A percentile compares a stretch with the other conserved stretches of the same genome.
phyloP scores from a whole-genome alignment of 2,329 filamentous ascomycete species.

The Coccinonectria pachysandricola region DNA sequence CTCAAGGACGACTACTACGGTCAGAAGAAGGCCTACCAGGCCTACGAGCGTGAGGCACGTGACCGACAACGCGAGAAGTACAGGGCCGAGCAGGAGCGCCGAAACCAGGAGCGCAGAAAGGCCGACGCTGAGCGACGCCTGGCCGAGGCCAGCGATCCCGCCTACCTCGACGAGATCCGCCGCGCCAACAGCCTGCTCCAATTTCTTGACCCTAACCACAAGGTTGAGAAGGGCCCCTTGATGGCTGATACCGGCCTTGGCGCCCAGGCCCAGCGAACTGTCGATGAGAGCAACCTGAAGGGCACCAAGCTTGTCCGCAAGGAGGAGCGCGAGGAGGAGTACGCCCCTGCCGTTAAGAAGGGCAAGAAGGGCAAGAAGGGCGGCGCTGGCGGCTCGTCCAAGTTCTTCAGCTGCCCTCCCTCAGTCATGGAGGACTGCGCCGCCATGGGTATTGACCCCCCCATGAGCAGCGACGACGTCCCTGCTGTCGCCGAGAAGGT shows the following conservation, averaged over 20 bases:
- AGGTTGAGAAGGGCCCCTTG: conserved; percentile 55
- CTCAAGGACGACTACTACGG: conserved; percentile 84
- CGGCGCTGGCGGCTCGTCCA: conserved; percentile 37
- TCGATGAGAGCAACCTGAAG: conserved; percentile 77
- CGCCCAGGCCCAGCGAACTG: conserved; percentile 69
- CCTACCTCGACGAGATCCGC: conserved; percentile 87
- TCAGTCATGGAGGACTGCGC: conserved; percentile 85
- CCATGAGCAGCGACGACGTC: conserved; percentile 76
- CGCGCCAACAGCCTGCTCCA: conserved; percentile 78
- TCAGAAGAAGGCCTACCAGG: conserved; percentile 69
- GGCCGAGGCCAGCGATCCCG: conserved; percentile 72
- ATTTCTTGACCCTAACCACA: conserved; percentile 73
- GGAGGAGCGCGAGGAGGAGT: conserved; percentile 79
- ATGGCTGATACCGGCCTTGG: conserved; percentile 62
- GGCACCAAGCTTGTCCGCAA: conserved; percentile 77
- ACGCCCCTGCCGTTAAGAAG: conserved; percentile 70
- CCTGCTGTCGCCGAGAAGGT: conserved; percentile 75
- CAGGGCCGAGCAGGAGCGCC: conserved; percentile 68
- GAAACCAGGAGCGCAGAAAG: conserved; percentile 62
- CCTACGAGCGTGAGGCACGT: conserved; percentile 76
- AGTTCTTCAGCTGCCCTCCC: conserved; percentile 72
- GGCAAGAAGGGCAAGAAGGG: conserved; percentile 76
- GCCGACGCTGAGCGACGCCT: conserved; percentile 67
- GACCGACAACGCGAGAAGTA: conserved; percentile 67
- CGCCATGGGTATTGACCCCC: conserved; percentile 76